Percentiles rank a stretch among this genome's conserved stretches.
Evolutionary conservation across 176 grass and related monocot species (phyloP).

Genomic region (Juncus effusus): DNA sequence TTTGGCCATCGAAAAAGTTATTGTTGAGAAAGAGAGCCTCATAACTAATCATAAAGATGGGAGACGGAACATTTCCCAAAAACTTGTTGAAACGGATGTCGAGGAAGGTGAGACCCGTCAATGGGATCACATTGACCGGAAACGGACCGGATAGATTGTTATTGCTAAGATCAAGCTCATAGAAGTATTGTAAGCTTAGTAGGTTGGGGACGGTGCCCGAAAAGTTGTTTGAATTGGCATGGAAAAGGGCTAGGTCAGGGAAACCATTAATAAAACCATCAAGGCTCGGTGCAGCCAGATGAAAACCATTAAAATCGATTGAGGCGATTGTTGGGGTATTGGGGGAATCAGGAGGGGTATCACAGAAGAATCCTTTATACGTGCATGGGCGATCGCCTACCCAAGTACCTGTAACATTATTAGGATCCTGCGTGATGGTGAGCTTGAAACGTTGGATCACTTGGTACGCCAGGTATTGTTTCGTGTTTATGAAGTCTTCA

Average conservation of each 20-base stretch:
- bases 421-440: slow-evolving; percentile 56
- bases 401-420: slow-evolving; percentile 39
- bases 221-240: slow-evolving; percentile 87
- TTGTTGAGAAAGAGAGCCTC: slow-evolving; percentile 86
- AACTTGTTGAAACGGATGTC: slow-evolving; percentile 76
- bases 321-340: slow-evolving; percentile 46
- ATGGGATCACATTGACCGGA: slow-evolving; percentile 39
- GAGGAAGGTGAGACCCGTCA: slow-evolving; percentile 50
- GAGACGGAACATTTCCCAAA: slow-evolving; percentile 34
- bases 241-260: slow-evolving; percentile 73
- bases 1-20: slow-evolving; percentile 43
- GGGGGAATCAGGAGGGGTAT: slow-evolving; percentile 25
- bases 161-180: slow-evolving; percentile 86
- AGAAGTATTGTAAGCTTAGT: slow-evolving; percentile 39
- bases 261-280: slow-evolving; percentile 57
- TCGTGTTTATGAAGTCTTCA: slow-evolving; percentile 33
- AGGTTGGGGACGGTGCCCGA: slow-evolving; percentile 43
- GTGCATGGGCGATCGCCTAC: slow-evolving; percentile 33
- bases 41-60: slow-evolving; percentile 37
- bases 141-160: slow-evolving; percentile 50
- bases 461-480: slow-evolving; percentile 33
- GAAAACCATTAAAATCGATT: slow-evolving; percentile 78
- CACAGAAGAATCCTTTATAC: slow-evolving; percentile 79
- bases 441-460: slow-evolving; percentile 72
- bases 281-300: slow-evolving; percentile 38